Evolutionary conservation across 139 green algal species (phyloP), one percentile per base, ranked within the genome.

Genomic region (Desmodesmus armatus): DNA sequence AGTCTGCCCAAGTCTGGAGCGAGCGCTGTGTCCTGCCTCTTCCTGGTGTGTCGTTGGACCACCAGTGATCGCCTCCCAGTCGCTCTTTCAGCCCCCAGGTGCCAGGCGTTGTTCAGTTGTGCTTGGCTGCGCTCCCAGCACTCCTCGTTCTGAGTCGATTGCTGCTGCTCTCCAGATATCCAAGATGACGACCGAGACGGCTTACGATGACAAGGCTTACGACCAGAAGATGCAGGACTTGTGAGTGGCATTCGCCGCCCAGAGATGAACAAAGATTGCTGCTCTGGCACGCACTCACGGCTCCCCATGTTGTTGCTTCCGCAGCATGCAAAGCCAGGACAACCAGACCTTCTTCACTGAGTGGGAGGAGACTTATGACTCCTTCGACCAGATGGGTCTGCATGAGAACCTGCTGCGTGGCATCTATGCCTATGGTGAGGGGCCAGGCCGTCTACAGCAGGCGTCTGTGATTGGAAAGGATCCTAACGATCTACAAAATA

Each of bases 381-480:
- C 93, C 58, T 99, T 99, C 86, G 98, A 99, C 89, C 90, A 96
- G 87, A 99, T 99, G 98, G 88, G 90, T 40, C 93, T 99, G 73
- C 95, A 99, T 80, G 98, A 99, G 94, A 99, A 98, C 89, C 93
- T 99, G 87, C 94, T 99, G 83, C 95, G 98, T 87, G 98, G 98
- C 41, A 99, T 99, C 89, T 99, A 99, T 86, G 97, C 96, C 6
- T 99, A 99, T 82, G 98, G 97, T 98, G 83, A 76, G 93, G 51
- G 15, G 51, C 51, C 51, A 62, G 15, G 51, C 51, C 51, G 51
- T 17, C 51, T 17, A 62, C 15, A 13, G 51, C 15, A 17, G 15
- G 17, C 51, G 51, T 17, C 51, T 13, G 51, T n/a, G n/a, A n/a
- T n/a, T n/a, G n/a, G n/a, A n/a, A n/a, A n/a, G n/a, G n/a, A n/a